Evolutionary conservation across 176 grass and related monocot species (phyloP), one percentile per base, ranked within the genome.

Genomic region (Zoysia pacifica): DNA sequence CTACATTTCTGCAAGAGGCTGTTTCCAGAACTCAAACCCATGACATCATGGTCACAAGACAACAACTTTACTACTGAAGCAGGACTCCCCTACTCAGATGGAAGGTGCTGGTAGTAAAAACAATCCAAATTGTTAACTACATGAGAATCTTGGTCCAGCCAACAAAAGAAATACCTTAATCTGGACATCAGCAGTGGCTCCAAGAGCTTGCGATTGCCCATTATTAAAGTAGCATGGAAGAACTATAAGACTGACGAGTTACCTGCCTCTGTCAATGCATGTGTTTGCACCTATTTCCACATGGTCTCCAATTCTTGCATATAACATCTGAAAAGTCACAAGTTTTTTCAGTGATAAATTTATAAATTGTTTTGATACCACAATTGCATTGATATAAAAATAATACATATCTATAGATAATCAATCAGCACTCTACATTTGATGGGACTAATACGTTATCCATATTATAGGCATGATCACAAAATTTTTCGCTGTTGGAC

Each of bases 201-300:
- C 12, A 15, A 18, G 52, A 11, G 41, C 11, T 44, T 46, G 2
- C 15, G 76, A 14, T 67, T 52, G 42, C 28, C 9, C 0, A 41
- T 36, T 61, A 56, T 68, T 75, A 0, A 40, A 40, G 7, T 75
- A 58, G 36, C 35, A 48, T 28, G n/a, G 15, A 70, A 19, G 28
- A 67, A 54, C 52, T 37, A 56, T 56, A 43, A 49, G 20, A 10
- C 10, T 69, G 18, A 54, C 4, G 74, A 54, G 46, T 88, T 76
- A 97, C 94, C 94, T 97, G 64, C 94, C 91, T 86, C 94, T 94
- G 72, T 97, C 91, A 76, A 97, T 89, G 68, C 94, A 97, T 81
- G 94, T 90, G 60, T 94, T 97, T 86, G 91, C 91, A 0, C 94
- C 94, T 79, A 97, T 90, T 76, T 97, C 94, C 81, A 96, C 93